These are phyloP conservation scores for Cladorrhinum sp. DNA, from an alignment of 2,329 filamentous ascomycete species.

Conservation along the genomic window DNA sequence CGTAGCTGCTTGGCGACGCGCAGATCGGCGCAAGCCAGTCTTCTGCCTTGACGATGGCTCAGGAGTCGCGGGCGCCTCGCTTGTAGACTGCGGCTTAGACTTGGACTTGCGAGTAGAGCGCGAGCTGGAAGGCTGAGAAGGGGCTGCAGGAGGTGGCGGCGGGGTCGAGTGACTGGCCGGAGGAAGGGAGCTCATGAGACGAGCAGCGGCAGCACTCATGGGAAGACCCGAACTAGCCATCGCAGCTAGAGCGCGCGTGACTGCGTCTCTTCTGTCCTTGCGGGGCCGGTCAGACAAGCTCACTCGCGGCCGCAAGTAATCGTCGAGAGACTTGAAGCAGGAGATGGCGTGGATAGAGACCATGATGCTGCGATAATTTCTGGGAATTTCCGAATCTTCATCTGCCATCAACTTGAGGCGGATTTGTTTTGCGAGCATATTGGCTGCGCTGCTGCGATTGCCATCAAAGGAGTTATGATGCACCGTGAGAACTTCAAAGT, in stretches of 20 bases:
- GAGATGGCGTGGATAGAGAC: slow-evolving; percentile 98
- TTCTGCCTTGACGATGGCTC: slow-evolving; percentile 56
- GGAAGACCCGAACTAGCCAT: slow-evolving; percentile 71
- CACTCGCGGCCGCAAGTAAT: slow-evolving; percentile 90
- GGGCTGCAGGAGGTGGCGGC: slow-evolving; percentile 38
- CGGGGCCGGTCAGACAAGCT: slow-evolving; percentile 73
- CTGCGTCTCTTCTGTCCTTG: slow-evolving; percentile 58
- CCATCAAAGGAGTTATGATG: slow-evolving; percentile 89
- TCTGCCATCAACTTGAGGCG: slow-evolving; percentile 85
- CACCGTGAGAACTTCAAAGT: slow-evolving; percentile 96
- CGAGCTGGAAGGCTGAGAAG: slow-evolving; percentile 42
- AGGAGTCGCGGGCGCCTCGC: slow-evolving; percentile 41
- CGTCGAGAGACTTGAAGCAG: slow-evolving; percentile 93
- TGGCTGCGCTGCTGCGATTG: slow-evolving; percentile 84
- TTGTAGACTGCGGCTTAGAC: slow-evolving; percentile 42
- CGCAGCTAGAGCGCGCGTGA: slow-evolving; percentile 68
- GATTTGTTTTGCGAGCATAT: slow-evolving; percentile 95
- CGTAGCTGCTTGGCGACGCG: slow-evolving; percentile 54
- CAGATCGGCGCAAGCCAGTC: slow-evolving; percentile 57
- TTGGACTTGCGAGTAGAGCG: slow-evolving; percentile 46
- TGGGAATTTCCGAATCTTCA: slow-evolving; percentile 85
- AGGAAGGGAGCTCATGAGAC: slow-evolving; percentile 41
- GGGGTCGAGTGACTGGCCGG: slow-evolving; percentile 23
- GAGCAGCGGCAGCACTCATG: slow-evolving; percentile 44
- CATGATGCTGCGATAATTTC: slow-evolving; percentile 88